Percentiles rank a stretch among this genome's conserved stretches.
Evolutionary conservation across 495 filamentous ascomycete genomes (phyloP).

Genomic region (Aspergillus heteromorphus): DNA sequence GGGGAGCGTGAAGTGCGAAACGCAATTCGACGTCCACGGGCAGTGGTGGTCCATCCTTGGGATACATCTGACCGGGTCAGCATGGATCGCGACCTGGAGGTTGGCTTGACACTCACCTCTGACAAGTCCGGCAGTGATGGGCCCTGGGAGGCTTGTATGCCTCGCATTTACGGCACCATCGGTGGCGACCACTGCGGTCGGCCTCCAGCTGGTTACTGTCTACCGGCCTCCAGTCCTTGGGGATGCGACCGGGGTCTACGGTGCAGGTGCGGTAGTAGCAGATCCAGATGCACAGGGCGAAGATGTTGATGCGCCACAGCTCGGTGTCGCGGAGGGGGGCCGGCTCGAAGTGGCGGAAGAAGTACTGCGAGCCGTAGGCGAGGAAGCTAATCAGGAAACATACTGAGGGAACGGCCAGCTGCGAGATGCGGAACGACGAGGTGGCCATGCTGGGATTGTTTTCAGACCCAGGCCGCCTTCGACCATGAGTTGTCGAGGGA

Average conservation of each 20-base stretch:
- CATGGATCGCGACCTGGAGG: background rate
- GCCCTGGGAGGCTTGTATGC: conserved; percentile 77
- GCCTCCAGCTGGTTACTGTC: conserved; percentile 23
- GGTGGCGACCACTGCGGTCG: conserved; percentile 27
- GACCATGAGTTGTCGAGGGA: background rate
- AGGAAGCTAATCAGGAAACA: conserved; percentile 67
- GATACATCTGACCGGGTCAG: conserved; percentile 59
- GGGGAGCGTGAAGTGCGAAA: conserved; percentile 83
- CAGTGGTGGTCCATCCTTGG: conserved; percentile 99
- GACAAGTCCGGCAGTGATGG: conserved; percentile 89
- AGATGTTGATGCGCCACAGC: conserved; percentile 64
- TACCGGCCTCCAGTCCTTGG: conserved; percentile 22
- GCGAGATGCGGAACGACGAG: conserved; percentile 17
- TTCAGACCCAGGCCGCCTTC: background rate
- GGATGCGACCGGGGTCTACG: conserved; percentile 65
- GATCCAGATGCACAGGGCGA: conserved; percentile 69
- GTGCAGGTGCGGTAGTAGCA: conserved; percentile 73
- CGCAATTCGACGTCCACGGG: conserved; percentile 92
- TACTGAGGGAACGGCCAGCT: conserved; percentile 62
- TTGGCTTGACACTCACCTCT: conserved; percentile 41
- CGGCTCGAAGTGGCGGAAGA: conserved; percentile 71
- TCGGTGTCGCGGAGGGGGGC: conserved; percentile 58
- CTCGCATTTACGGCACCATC: conserved; percentile 87
- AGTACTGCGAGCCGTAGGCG: conserved; percentile 75
- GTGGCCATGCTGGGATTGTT: conserved; percentile 10